phyloP scores from a whole-genome alignment of 2,329 filamentous ascomycete species.

The Sporothrix luriei region DNA sequence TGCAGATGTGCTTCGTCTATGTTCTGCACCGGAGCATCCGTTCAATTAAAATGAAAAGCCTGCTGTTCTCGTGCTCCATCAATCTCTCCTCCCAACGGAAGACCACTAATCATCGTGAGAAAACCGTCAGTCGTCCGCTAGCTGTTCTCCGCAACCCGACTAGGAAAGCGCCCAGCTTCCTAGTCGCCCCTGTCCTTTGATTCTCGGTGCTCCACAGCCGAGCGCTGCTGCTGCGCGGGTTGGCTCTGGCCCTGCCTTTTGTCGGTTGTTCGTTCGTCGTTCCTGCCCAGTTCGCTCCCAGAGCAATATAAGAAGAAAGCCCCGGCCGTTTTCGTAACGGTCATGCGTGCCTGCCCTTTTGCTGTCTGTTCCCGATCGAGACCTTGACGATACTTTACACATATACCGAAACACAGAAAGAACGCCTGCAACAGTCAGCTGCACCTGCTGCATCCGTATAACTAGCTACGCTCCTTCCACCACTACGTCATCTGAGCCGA shows the following conservation, averaged over 20 bases:
- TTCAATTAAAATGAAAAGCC: too few species aligned
- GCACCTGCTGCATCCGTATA: slow-evolving; percentile 1
- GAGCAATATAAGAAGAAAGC: slow-evolving; percentile 25
- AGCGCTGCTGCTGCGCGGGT: slow-evolving; percentile 24
- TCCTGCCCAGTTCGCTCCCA: slow-evolving; percentile 2
- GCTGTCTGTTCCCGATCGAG: not conserved
- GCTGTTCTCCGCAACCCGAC: slow-evolving; percentile 33
- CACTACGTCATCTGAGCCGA: slow-evolving; percentile 20
- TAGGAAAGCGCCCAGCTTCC: slow-evolving; percentile 24
- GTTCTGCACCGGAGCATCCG: too few species aligned
- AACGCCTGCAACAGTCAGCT: not conserved
- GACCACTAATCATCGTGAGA: slow-evolving; percentile 21
- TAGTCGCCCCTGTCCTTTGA: slow-evolving; percentile 28
- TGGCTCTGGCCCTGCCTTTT: slow-evolving; percentile 20
- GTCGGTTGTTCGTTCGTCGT: slow-evolving; percentile 32
- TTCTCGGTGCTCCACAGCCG: slow-evolving; percentile 32
- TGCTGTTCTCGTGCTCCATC: slow-evolving; percentile 11
- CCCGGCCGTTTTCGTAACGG: slow-evolving; percentile 29
- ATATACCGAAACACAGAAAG: slow-evolving; percentile 6
- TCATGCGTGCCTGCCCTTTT: slow-evolving; percentile 18
- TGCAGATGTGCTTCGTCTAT: too few species aligned
- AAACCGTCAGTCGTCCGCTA: slow-evolving; percentile 30
- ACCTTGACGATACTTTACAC: not conserved
- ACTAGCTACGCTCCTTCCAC: slow-evolving; percentile 2
- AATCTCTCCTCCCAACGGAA: not conserved